These are phyloP conservation scores for Fusarium cicatricum DNA, from an alignment of 2,329 filamentous ascomycete species.

Conservation along the genomic window DNA sequence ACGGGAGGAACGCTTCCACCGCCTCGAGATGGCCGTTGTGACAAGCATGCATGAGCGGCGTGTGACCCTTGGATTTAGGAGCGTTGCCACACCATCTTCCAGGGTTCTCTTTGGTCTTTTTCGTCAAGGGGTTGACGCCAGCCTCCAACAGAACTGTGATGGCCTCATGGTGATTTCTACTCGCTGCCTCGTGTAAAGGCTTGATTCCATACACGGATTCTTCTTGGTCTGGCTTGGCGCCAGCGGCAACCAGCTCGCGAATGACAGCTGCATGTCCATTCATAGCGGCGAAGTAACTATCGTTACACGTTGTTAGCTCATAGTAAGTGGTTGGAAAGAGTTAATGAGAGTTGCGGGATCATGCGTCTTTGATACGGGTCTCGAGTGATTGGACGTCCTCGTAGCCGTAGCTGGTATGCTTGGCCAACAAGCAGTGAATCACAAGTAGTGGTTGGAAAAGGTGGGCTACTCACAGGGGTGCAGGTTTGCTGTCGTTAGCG, in stretches of 20 bases:
- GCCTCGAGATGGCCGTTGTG: conserved; percentile 37
- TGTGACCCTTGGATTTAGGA: conserved; percentile 4
- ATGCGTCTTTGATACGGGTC: no score
- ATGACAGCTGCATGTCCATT: conserved; percentile 29
- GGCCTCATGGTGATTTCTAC: conserved; percentile 38
- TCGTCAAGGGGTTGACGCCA: conserved; percentile 46
- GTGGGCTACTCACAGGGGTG: conserved; percentile 35
- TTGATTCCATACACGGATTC: conserved; percentile 37
- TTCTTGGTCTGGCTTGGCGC: conserved; percentile 38
- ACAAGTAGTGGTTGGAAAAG: no score
- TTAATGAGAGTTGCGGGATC: no score
- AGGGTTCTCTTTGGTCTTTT: conserved; percentile 35
- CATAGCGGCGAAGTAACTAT: conserved; percentile 35
- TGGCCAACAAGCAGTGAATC: no score
- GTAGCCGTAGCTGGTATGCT: no score
- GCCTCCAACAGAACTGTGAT: conserved; percentile 45
- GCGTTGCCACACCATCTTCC: background rate
- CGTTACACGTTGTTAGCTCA: background rate
- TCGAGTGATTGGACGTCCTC: no score
- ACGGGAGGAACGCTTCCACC: conserved; percentile 39
- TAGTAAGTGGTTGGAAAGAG: no score
- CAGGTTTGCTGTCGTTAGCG: conserved; percentile 18
- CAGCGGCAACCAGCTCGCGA: conserved; percentile 30
- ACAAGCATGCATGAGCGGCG: conserved; percentile 46
- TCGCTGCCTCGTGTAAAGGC: conserved; percentile 48